These are phyloP conservation scores for Lenzites betulinus DNA, from an alignment of 768 basidiomycete species.

Conservation along the genomic window DNA sequence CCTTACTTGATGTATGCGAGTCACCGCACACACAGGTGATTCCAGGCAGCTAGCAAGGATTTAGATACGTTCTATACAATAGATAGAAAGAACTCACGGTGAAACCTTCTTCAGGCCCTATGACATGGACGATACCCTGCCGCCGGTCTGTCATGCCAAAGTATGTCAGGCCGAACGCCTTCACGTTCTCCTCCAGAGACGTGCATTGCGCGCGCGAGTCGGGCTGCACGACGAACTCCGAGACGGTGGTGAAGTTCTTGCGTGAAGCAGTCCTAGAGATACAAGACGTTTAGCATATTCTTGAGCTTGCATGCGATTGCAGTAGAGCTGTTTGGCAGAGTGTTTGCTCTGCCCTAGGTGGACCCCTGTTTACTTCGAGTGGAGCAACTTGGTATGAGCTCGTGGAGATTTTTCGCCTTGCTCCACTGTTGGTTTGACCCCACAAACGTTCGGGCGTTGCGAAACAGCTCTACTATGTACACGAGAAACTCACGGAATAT, in stretches of 20 bases:
- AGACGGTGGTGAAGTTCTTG: slow-evolving; percentile 51
- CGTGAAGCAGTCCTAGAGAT: slow-evolving; percentile 46
- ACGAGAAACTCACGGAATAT: slow-evolving; percentile 50
- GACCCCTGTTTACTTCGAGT: too few species aligned
- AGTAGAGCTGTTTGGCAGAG: too few species aligned
- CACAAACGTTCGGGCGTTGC: too few species aligned
- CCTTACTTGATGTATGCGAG: slow-evolving; percentile 62
- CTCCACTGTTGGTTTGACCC: too few species aligned
- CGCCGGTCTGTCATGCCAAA: slow-evolving; percentile 68
- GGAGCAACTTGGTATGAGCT: too few species aligned
- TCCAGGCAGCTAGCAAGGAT: slow-evolving; percentile 40
- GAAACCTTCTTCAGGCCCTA: slow-evolving; percentile 69
- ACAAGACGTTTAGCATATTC: not conserved
- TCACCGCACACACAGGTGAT: slow-evolving; percentile 62
- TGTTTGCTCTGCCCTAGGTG: too few species aligned
- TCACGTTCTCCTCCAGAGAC: slow-evolving; percentile 65
- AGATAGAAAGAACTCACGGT: slow-evolving; percentile 38
- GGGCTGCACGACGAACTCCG: slow-evolving; percentile 55
- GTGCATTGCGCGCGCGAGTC: slow-evolving; percentile 60
- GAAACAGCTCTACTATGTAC: too few species aligned
- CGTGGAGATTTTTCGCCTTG: too few species aligned
- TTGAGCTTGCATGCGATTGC: not conserved
- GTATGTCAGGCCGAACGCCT: slow-evolving; percentile 65
- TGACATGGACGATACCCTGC: slow-evolving; percentile 64
- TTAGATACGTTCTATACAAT: not conserved